Evolutionary conservation across 768 basidiomycete genomes (phyloP), one percentile per base, ranked within the genome.

Genomic region (Podaxis sp.): DNA sequence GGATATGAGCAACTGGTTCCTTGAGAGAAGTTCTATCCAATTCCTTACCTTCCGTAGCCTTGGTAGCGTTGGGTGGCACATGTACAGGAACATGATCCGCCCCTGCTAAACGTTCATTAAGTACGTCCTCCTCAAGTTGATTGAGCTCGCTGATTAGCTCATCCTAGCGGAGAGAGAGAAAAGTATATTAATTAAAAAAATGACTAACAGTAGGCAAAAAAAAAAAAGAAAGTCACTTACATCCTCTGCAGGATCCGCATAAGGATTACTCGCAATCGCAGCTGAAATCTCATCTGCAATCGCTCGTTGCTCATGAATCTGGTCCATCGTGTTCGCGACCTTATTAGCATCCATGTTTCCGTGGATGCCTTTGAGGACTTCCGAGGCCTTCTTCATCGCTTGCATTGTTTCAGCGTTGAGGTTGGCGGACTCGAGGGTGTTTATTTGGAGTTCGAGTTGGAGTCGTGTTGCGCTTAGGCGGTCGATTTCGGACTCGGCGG

Each of bases 341-440:
- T 91, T 91, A 66, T 89, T 87, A 65, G 95, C 83, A 56, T 84
- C 97, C 95, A 97, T 80, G 69, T 87, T 86, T 48, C 88, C 87
- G 67, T 98, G 96, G 57, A 98, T 97, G 51, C 84, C 82, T 74
- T 89, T 89, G 73, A 98, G 83, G 27, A 90, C 97, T 62, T 89
- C 87, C 0, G 94, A 84, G 38, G 91, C 96, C 73, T 91, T 90
- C 89, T 95, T 97, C 92, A 99, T 97, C 27, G 91, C 95, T 21
- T 84, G 79, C 91, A 99, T 93, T 13, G 95, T 98, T 81, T 98
- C 95, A 69, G 91, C 89, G 72, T 99, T 98, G 74, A 98, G 82
- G 77, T 98, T 98, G 47, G 97, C 97, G 14, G 91, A 93, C 74
- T 98, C 97, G 48, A 98, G 83, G 18, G 96, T 96, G 76, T 95